Evolutionary conservation across 768 basidiomycete species (phyloP), one percentile per base, ranked within the genome.

Genomic region (Pisolithus orientalis): DNA sequence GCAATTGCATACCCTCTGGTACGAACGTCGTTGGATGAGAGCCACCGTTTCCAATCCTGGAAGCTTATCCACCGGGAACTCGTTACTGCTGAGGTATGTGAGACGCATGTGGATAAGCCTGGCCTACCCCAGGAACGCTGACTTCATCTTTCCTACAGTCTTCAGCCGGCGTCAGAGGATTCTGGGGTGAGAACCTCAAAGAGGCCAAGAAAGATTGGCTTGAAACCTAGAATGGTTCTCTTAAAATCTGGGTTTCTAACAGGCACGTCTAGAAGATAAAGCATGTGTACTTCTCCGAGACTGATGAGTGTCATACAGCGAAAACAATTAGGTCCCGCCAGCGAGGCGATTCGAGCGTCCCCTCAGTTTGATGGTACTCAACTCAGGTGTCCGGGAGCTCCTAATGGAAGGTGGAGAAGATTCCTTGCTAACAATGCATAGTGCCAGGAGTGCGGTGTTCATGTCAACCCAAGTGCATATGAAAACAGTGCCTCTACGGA

Each of bases 401-500:
- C 66, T 91, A 1, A 61, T 90, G 8, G 73, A 80, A 3, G 90
- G 91, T 60, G 85, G 85, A 8, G 70, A 69, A 6, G 86, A 90
- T 59, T 91, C 58, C 67, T 90, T 49, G 64, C 65, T 8, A 85
- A 81, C 57, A 85, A 83, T 57, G 52, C 68, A n/a, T 91, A 90
- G 90, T 91, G 91, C 57, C 61, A 77, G 1, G 79, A 80, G 11
- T 80, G 88, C 48, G 89, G 87, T 0, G 90, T 91, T 53, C 89
- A 21, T 21, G 21, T 38, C 37, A 38, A 38, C 8, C 37, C 37
- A 8, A 16, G 37, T 38, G 37, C 9, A 31, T 13, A 13, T 25
- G 21, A 44, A 21, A 3, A 44, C 11, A 17, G 21, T 28, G 7
- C 4, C 21, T 8, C 34, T 1, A 50, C 31, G 6, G n/a, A 43